Conservation (phyloP, 106 monocot genomes). For the Amphibolis antarctica region DNA sequence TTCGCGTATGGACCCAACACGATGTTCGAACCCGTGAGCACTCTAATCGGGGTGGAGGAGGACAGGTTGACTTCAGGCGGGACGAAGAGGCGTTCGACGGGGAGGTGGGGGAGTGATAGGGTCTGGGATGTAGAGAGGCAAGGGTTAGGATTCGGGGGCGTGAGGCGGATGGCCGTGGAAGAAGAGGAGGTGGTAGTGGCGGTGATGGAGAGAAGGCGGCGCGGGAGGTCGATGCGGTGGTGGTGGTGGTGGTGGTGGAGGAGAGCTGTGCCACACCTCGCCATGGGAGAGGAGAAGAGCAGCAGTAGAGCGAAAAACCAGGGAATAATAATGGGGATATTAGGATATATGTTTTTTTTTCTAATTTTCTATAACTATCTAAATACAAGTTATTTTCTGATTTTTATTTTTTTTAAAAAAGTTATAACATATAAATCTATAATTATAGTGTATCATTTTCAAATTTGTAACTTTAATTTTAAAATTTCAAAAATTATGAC, state of each 20-base stretch:
- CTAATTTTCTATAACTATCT: too few relatives aligned
- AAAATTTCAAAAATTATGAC: too few relatives aligned
- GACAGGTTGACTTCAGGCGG: conserved; percentile 55
- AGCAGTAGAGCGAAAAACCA: too few relatives aligned
- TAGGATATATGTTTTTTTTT: too few relatives aligned
- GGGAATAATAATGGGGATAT: too few relatives aligned
- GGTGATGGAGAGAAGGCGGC: conserved; percentile 1
- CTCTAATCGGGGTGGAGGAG: conserved; percentile 16
- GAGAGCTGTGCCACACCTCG: conserved; percentile 5
- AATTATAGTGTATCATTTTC: too few relatives aligned
- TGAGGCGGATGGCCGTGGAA: neutral
- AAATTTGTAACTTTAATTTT: too few relatives aligned
- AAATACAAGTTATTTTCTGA: too few relatives aligned
- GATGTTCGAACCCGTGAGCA: conserved; percentile 82
- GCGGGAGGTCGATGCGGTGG: neutral
- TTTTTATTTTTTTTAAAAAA: too few relatives aligned
- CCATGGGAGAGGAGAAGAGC: neutral
- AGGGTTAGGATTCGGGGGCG: neutral
- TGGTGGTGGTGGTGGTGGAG: conserved; percentile 4
- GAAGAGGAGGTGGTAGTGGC: neutral
- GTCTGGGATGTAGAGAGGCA: neutral
- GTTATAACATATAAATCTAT: too few relatives aligned
- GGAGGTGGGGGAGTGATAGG: conserved; percentile 14
- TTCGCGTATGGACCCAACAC: conserved; percentile 54
- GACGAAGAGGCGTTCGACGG: conserved; percentile 68